Conservation (phyloP, 208 protist species). For the Trypanosoma conorhini region DNA sequence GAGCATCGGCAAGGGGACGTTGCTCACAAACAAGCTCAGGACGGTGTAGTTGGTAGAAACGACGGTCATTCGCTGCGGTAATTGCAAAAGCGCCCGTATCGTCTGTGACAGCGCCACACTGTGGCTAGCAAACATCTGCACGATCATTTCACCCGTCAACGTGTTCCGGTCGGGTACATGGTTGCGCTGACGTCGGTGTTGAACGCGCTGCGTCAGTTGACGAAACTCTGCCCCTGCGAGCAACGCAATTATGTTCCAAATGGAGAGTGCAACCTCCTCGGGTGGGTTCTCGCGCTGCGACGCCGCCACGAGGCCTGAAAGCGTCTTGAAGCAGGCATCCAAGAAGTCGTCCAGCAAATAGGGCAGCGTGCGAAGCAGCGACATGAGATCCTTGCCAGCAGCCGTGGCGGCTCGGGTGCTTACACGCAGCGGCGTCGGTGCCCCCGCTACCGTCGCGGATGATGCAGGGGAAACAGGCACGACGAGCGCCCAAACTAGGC, state of each 20-base stretch:
- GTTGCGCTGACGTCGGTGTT: constrained; percentile 22
- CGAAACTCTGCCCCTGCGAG: constrained; percentile 22
- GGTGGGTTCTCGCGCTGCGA: constrained; percentile 3
- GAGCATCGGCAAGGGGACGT: constrained; percentile 19
- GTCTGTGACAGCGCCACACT: neutral
- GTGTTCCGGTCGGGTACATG: neutral
- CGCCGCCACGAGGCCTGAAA: constrained; percentile 6
- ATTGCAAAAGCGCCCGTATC: constrained; percentile 5
- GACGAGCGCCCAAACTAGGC: constrained; percentile 23
- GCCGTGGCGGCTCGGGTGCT: constrained; percentile 16
- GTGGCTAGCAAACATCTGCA: constrained; percentile 8
- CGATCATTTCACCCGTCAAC: constrained; percentile 6
- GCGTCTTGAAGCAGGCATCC: constrained; percentile 2
- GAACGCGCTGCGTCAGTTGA: constrained; percentile 21
- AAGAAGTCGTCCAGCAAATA: constrained; percentile 24
- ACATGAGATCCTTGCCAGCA: constrained; percentile 28
- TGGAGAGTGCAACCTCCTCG: constrained; percentile 18
- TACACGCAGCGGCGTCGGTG: constrained; percentile 12
- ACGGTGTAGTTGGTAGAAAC: constrained; percentile 6
- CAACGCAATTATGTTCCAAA: constrained; percentile 31
- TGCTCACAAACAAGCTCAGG: constrained; percentile 22
- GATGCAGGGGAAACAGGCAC: constrained; percentile 10
- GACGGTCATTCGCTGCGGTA: neutral
- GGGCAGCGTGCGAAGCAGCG: constrained; percentile 27
- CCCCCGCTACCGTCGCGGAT: neutral